Base-by-base conservation (phyloP, 371 early-diverging fungal species). In the Lichtheimia ornata region DNA sequence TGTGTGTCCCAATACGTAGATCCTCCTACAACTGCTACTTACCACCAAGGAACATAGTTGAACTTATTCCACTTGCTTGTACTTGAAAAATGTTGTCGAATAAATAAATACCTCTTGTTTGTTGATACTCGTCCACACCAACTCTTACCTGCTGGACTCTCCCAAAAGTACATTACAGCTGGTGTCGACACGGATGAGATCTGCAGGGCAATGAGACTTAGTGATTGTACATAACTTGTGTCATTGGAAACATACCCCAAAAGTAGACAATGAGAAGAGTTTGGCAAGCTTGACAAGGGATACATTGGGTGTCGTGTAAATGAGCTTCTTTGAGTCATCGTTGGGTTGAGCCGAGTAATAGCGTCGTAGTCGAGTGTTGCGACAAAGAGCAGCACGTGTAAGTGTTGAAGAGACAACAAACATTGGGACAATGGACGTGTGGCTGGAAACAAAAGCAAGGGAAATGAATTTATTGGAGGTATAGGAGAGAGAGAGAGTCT, bases 131-230 rank as follows among this genome's bases (percentile, higher is more conserved):
- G 11, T 11, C 9, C 11, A 35, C 35, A 35, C 4, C 44, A 4
- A 18, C 15, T 15, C 47, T 61, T 71, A 80, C 81, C 72, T 53
- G 73, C 78, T 28, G 77, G 76, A 1, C 61, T 65, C 15, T 77
- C 69, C 81, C 78, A 81, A 42, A 77, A 75, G 58, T 73, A 74
- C 62, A 77, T 56, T 5, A 81, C 53, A 5, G 72, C 66, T 14
- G 78, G 78, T 11, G 81, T 69, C 1, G 78, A 66, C 22, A 73
- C 14, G 18, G 74, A 72, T 14, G 81, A 73, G 30, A 72, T 67
- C 81, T 80, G 66, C 35, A 58, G 40, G 18, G 5, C 2, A 45
- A 52, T 12, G 22, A 3, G 40, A 28, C 18, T 28, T 0, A 17
- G 22, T 4, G 1, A 43, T 25, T 25, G 2, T 42, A 5, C 20